A percentile compares a stretch with the other conserved stretches of the same genome.
These are phyloP conservation scores for Wickerhamomyces rabaulensis DNA, from an alignment of 805 yeast genomes.

Conservation along the genomic window DNA sequence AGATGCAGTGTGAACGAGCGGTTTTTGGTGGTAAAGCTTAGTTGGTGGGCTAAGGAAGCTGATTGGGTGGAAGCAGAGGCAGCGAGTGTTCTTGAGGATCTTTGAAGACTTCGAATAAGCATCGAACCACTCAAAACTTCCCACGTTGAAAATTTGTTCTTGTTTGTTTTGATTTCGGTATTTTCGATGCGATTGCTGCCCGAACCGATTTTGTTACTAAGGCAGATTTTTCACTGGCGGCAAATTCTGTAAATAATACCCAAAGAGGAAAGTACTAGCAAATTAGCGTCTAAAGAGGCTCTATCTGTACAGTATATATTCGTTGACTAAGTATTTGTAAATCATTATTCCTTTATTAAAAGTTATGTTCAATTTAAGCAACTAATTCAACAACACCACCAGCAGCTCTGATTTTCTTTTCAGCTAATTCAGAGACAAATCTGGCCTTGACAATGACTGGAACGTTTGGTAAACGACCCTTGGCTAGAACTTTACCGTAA, in stretches of 20 bases:
- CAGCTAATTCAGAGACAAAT: slow-evolving; percentile 98
- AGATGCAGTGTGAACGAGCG: not conserved
- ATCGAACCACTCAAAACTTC: not conserved
- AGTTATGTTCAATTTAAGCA: slow-evolving; percentile 55
- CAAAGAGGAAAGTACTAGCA: too few relatives aligned
- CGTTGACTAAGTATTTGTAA: not conserved
- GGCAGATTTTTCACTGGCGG: not conserved
- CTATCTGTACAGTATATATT: not conserved
- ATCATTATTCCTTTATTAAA: not conserved
- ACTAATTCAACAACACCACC: slow-evolving; percentile 99
- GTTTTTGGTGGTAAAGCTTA: not conserved
- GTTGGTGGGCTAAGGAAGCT: not conserved
- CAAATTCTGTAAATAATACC: too few relatives aligned
- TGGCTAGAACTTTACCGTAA: slow-evolving; percentile 99
- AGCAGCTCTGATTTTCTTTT: slow-evolving; percentile 99
- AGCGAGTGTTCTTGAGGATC: not conserved
- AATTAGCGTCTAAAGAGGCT: too few relatives aligned
- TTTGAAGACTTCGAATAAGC: not conserved
- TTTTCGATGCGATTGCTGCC: not conserved
- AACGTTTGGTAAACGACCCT: slow-evolving; percentile 96
- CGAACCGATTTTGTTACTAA: not conserved
- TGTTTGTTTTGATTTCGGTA: not conserved
- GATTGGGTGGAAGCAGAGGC: not conserved
- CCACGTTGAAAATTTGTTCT: not conserved
- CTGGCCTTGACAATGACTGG: slow-evolving; percentile 99